A percentile compares a stretch with the other conserved stretches of the same genome.
Conservation (phyloP, 495 filamentous ascomycete species). For the Aspergillus affinis region DNA sequence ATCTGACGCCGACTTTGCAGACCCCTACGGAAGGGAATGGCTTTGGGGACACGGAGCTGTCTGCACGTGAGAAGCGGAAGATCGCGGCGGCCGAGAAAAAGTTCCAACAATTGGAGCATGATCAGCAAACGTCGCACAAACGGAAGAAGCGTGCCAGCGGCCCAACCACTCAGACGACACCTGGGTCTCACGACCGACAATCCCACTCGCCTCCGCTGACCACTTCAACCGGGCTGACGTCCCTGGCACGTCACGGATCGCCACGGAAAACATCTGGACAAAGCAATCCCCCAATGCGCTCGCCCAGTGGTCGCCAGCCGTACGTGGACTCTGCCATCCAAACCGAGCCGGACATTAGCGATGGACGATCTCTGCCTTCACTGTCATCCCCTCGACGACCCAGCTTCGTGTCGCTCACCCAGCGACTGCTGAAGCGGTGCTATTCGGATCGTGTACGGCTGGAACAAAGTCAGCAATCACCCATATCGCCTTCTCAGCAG, state of each 20-base stretch:
- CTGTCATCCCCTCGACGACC: slow-evolving; percentile 19
- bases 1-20: slow-evolving; percentile 64
- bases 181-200: slow-evolving; percentile 17
- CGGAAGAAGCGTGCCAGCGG: slow-evolving; percentile 51
- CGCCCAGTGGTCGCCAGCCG: slow-evolving; percentile 26
- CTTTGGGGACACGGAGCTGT: slow-evolving; percentile 63
- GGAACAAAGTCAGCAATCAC: slow-evolving; percentile 25
- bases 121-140: slow-evolving; percentile 42
- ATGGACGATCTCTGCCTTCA: slow-evolving; percentile 21
- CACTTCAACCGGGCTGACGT: slow-evolving; percentile 20
- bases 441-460: slow-evolving; percentile 40
- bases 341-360: slow-evolving; percentile 39
- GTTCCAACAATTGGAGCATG: slow-evolving; percentile 59
- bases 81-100: slow-evolving; percentile 79
- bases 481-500: slow-evolving; percentile 15
- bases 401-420: slow-evolving; percentile 38
- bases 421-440: slow-evolving; percentile 46
- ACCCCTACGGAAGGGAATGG: slow-evolving; percentile 44
- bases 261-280: slow-evolving; percentile 36
- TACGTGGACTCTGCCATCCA: slow-evolving; percentile 51
- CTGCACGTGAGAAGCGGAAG: slow-evolving; percentile 85
- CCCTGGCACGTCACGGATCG: slow-evolving; percentile 21
- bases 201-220: slow-evolving; percentile 32
- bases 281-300: slow-evolving; percentile 27
- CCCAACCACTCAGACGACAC: slow-evolving; percentile 36